These are phyloP conservation scores for Colletotrichum somersetense DNA, from an alignment of 2,329 filamentous ascomycete genomes.

Conservation along the genomic window DNA sequence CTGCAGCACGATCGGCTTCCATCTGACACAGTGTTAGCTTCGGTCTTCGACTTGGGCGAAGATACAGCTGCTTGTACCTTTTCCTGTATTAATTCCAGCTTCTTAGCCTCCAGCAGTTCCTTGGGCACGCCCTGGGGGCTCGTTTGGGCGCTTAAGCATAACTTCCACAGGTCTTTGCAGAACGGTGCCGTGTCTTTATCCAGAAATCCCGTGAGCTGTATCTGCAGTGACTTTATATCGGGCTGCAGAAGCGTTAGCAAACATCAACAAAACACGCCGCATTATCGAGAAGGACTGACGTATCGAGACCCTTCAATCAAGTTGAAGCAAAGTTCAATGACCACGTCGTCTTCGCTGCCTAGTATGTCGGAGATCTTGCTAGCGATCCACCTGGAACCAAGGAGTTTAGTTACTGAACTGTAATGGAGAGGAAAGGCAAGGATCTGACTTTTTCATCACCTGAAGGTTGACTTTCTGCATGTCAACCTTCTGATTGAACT, in stretches of 20 bases:
- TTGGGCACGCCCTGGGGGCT: constrained; percentile 93
- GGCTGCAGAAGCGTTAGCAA: constrained; percentile 69
- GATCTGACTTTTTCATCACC: constrained; percentile 90
- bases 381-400: constrained; percentile 83
- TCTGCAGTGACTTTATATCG: constrained; percentile 95
- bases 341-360: constrained; percentile 94
- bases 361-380: constrained; percentile 88
- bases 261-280: constrained; percentile 4
- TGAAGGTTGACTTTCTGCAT: constrained; percentile 97
- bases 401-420: constrained; percentile 33
- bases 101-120: constrained; percentile 95
- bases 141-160: constrained; percentile 89
- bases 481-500: constrained; percentile 96
- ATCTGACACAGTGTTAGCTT: constrained; percentile 64
- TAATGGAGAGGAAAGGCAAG: neutral
- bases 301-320: constrained; percentile 79
- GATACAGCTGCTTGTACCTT: constrained; percentile 70
- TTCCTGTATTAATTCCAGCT: constrained; percentile 92
- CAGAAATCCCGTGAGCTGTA: constrained; percentile 93
- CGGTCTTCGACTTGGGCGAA: neutral
- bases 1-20: constrained; percentile 84
- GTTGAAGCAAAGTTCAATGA: constrained; percentile 85
- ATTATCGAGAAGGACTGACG: constrained; percentile 66
- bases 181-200: constrained; percentile 91
- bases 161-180: constrained; percentile 93